Base-by-base conservation (phyloP, 2,329 filamentous ascomycete genomes). In the Colletotrichum chlorophyti region DNA sequence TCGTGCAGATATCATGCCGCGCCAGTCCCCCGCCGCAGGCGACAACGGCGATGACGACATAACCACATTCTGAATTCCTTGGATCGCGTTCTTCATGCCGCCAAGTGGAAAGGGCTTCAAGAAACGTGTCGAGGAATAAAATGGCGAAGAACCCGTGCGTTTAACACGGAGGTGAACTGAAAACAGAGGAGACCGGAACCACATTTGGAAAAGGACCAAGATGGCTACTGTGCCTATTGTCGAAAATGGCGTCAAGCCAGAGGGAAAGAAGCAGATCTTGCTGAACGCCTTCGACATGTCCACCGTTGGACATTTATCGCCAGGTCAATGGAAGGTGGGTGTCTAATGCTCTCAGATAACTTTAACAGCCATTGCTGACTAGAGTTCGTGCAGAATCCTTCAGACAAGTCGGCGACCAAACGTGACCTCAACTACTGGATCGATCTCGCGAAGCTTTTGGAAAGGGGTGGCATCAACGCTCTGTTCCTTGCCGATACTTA, bases 401-500 rank as follows among this genome's bases (percentile, higher is more conserved):
- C 71, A 14, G 86, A 90, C 67, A 81, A 79, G 55, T 87, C 84
- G 0, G 80, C 83, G 0, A 84, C 81, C 0, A 89, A 89, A 61
- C 76, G 84, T 23, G 81, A 75, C 14, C 75, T 89, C 1, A 74
- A 82, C 10, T 88, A 89, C 65, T 89, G 85, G 85, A 82, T 85
- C 21, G 77, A 89, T 17, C 74, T 89, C 0, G 86, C 86, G 8
- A 83, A 87, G 59, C 68, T 88, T 0, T 74, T 88, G 1, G 86
- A 89, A 54, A 74, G 79, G 10, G 86, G 85, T 3, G 81, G 81
- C 6, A 85, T 89, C 71, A 88, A 87, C 58, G 84, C 84, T 0
- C 69, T 90, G 5, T 89, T 89, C 66, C 76, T 90, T 4, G 87
- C 87, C 0, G 87, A 90, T 64, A 88, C 84, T 0, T 87, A 87